Evolutionary conservation across 345 rosid genomes (phyloP).

Genomic region (Syzygium grande): DNA sequence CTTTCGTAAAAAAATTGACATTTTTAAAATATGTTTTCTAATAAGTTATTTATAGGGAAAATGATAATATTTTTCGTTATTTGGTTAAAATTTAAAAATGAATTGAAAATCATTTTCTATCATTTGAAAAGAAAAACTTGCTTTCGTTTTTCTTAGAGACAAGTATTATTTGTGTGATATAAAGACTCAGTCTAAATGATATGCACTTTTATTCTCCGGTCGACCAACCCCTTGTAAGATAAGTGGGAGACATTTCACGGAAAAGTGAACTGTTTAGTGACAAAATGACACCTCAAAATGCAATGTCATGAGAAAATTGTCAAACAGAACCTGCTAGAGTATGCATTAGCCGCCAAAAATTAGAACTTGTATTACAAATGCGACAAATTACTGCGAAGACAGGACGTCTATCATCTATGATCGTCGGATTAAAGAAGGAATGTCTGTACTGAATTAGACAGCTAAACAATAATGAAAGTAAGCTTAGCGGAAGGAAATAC

Average conservation of each 20-base stretch:
- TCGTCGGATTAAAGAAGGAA: not conserved
- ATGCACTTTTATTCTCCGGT: not conserved
- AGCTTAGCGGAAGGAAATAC: not conserved
- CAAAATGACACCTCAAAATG: not conserved
- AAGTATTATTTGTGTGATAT: not conserved
- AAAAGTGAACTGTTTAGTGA: not conserved
- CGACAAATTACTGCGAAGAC: not conserved
- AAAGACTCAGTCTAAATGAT: not conserved
- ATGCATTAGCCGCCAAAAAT: not conserved
- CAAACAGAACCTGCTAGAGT: not conserved
- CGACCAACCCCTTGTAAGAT: not conserved
- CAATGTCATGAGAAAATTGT: not conserved
- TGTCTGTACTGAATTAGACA: not conserved
- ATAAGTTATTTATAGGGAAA: accelerated
- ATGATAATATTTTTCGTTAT: not conserved
- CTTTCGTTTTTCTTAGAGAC: not conserved
- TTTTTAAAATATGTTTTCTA: not conserved
- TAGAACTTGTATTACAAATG: not conserved
- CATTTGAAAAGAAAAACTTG: not conserved
- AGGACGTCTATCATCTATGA: not conserved
- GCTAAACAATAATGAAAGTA: not conserved
- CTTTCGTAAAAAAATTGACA: not conserved
- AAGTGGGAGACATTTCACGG: not conserved
- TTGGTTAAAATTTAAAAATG: not conserved
- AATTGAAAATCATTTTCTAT: not conserved